Percentiles rank a stretch among this genome's conserved stretches.
Evolutionary conservation across 306 rosid genomes (phyloP).

Genomic region (Parietaria judaica): DNA sequence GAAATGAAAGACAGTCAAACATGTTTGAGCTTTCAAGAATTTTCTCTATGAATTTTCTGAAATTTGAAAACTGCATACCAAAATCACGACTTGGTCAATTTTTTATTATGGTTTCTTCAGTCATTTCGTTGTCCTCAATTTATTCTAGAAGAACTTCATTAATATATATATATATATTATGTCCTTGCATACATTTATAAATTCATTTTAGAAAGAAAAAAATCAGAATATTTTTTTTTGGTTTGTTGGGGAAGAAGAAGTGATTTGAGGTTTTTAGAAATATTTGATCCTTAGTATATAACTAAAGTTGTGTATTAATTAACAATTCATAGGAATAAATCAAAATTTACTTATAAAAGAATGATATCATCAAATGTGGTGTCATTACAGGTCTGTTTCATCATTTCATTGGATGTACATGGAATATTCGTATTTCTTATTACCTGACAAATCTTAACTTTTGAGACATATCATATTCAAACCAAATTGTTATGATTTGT

Average conservation of each 20-base stretch:
- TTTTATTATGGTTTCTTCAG: background rate
- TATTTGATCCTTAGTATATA: background rate
- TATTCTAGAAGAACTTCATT: no score
- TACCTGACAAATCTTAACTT: background rate
- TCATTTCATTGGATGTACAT: constrained; percentile 8
- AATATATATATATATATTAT: no score
- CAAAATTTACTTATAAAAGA: background rate
- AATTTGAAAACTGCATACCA: background rate
- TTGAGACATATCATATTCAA: no score
- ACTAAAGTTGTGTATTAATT: background rate
- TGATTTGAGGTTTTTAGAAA: constrained; percentile 4
- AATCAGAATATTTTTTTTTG: background rate
- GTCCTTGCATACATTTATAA: no score
- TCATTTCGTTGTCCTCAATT: background rate
- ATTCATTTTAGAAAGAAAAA: no score
- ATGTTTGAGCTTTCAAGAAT: background rate
- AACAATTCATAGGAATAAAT: background rate
- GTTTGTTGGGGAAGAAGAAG: constrained; percentile 18
- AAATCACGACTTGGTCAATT: background rate
- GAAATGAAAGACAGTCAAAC: background rate
- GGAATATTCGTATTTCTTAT: constrained; percentile 5
- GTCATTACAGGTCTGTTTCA: constrained; percentile 4
- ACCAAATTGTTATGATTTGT: background rate
- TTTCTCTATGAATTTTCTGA: background rate
- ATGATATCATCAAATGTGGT: background rate